These are phyloP conservation scores for Harringtonia lauricola DNA, from an alignment of 2,329 filamentous ascomycete species.

Conservation along the genomic window DNA sequence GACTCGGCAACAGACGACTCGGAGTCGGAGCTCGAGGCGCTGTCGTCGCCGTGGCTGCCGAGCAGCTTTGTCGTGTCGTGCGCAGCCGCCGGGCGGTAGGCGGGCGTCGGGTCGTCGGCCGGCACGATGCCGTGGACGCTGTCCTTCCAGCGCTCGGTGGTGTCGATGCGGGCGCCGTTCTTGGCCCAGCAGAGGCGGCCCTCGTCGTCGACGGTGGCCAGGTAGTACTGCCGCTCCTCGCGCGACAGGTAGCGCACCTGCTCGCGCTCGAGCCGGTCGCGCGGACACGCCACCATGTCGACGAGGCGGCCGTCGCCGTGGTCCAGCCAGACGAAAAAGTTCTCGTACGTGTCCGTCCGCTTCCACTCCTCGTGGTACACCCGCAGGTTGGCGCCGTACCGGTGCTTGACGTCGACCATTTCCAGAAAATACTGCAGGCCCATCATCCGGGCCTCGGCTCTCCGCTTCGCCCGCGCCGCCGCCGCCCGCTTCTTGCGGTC, in stretches of 20 bases:
- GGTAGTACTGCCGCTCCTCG: conserved; percentile 72
- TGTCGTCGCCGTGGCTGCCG: conserved; percentile 12
- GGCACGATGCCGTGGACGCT: conserved; percentile 66
- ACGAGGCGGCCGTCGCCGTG: conserved; percentile 62
- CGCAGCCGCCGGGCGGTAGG: conserved; percentile 28
- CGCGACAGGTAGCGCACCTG: conserved; percentile 73
- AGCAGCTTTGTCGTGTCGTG: conserved; percentile 18
- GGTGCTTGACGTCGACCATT: conserved; percentile 79
- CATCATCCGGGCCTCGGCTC: conserved; percentile 66
- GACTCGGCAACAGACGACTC: no score
- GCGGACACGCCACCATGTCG: conserved; percentile 60
- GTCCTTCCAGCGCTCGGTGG: conserved; percentile 64
- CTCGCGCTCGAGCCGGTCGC: conserved; percentile 65
- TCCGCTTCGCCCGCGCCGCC: conserved; percentile 43
- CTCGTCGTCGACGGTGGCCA: conserved; percentile 63
- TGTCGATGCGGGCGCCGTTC: conserved; percentile 68
- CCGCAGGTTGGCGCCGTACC: conserved; percentile 74
- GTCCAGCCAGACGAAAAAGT: conserved; percentile 93
- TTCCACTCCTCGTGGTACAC: conserved; percentile 83
- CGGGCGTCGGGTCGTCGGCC: conserved; percentile 46
- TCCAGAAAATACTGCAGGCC: conserved; percentile 75
- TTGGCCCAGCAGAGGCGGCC: conserved; percentile 82
- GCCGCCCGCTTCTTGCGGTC: conserved; percentile 28
- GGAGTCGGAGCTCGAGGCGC: no score
- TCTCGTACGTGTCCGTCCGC: conserved; percentile 62